phyloP scores from a whole-genome alignment of 306 rosid genomes.

The Casuarina glauca region DNA sequence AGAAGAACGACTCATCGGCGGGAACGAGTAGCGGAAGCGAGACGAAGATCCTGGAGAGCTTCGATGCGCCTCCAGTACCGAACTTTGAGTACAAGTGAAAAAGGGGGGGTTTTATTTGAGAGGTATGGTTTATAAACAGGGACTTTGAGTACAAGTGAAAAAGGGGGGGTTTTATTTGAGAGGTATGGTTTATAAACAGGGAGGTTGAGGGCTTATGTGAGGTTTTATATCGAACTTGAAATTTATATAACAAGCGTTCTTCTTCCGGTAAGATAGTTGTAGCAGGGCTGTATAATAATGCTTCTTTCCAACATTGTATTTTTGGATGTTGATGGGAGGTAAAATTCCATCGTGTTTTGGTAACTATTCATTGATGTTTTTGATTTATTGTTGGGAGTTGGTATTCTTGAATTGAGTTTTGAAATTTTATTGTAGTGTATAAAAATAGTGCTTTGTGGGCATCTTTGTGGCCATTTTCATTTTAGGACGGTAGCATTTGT shows the following conservation, averaged over 20 bases:
- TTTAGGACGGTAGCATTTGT: not conserved
- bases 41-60: constrained; percentile 86
- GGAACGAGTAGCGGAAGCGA: constrained; percentile 59
- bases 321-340: constrained; percentile 2
- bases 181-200: constrained; percentile 2
- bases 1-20: constrained; percentile 49
- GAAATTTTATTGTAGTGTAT: not conserved
- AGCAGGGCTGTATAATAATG: not conserved
- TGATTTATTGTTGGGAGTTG: not conserved
- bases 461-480: not conserved
- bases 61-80: constrained; percentile 90
- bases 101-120: constrained; percentile 13
- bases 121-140: constrained; percentile 2
- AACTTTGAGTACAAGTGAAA: constrained; percentile 75
- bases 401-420: not conserved
- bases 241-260: constrained; percentile 2
- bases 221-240: constrained; percentile 1
- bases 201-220: not conserved
- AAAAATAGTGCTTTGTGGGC: not conserved
- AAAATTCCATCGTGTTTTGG: not conserved
- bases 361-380: not conserved
- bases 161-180: constrained; percentile 13
- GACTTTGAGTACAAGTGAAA: constrained; percentile 70
- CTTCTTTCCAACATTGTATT: constrained; percentile 6
- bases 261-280: not conserved